Conservation (phyloP, 139 green algal genomes). For the Coelastrella sp. region DNA sequence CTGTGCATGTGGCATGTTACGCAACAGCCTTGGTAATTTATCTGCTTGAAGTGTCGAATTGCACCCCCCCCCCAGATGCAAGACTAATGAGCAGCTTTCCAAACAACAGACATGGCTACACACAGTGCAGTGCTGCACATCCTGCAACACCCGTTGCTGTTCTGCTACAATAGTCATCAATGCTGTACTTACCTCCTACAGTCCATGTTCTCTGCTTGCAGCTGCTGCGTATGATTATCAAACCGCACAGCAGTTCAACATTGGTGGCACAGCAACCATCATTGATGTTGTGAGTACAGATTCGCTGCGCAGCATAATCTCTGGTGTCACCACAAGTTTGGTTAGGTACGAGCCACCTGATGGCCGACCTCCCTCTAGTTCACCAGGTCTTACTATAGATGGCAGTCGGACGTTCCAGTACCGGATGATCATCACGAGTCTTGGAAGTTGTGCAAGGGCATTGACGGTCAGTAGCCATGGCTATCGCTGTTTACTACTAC, state of each 20-base stretch:
- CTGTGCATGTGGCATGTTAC: too few relatives aligned
- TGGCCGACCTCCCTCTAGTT: not conserved
- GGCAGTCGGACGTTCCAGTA: not conserved
- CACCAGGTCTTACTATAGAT: not conserved
- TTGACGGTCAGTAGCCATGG: not conserved
- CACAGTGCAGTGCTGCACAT: too few relatives aligned
- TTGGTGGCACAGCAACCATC: conserved; percentile 25
- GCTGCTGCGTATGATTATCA: conserved; percentile 7
- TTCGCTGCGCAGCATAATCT: not conserved
- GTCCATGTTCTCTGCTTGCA: not conserved
- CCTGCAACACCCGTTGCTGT: not conserved
- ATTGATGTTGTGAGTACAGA: not conserved
- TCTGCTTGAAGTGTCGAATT: too few relatives aligned
- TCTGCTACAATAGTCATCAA: not conserved
- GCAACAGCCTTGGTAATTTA: too few relatives aligned
- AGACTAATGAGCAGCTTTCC: too few relatives aligned
- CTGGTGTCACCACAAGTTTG: not conserved
- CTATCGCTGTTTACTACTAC: too few relatives aligned
- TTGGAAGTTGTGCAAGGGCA: not conserved
- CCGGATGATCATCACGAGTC: not conserved
- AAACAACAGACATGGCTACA: too few relatives aligned
- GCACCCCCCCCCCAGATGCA: too few relatives aligned
- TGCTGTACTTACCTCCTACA: not conserved
- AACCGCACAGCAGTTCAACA: conserved; percentile 6
- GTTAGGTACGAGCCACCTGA: conserved; percentile 19